Evolutionary conservation across 192 early-diverging fungal genomes (phyloP).

Genomic region (Backusella macrospora): DNA sequence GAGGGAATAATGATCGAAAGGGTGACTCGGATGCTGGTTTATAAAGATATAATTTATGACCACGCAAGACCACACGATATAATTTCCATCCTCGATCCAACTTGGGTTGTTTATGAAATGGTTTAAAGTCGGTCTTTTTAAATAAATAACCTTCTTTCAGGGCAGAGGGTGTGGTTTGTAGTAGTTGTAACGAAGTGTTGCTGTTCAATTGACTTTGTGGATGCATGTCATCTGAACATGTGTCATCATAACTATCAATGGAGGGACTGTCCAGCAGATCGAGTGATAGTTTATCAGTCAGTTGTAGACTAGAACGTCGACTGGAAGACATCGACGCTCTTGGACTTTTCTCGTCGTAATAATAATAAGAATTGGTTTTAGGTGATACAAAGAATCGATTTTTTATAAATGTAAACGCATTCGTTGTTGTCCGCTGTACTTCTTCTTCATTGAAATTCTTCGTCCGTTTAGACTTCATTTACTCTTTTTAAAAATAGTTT

Average conservation of each 20-base stretch:
- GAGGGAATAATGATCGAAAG: constrained; percentile 36
- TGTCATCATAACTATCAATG: not conserved
- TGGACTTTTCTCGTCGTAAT: constrained; percentile 2
- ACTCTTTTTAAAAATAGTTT: constrained; percentile 6
- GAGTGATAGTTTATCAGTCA: not conserved
- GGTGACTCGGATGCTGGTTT: constrained; percentile 61
- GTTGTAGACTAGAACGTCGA: constrained; percentile 8
- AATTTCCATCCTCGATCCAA: constrained; percentile 75
- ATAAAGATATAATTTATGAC: constrained; percentile 77
- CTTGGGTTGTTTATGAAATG: constrained; percentile 56
- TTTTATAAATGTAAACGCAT: constrained; percentile 24
- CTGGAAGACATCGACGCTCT: constrained; percentile 14
- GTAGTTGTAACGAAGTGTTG: not conserved
- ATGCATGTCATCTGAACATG: not conserved
- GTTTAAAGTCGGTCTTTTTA: constrained; percentile 71
- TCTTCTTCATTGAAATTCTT: not conserved
- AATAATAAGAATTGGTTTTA: not conserved
- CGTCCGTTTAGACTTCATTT: constrained; percentile 25
- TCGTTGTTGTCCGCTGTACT: constrained; percentile 5
- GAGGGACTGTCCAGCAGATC: not conserved
- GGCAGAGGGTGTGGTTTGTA: constrained; percentile 6
- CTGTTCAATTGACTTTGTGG: not conserved
- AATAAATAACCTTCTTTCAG: constrained; percentile 69
- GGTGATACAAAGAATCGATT: constrained; percentile 19
- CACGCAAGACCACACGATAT: constrained; percentile 70